A percentile compares a stretch with the other conserved stretches of the same genome.
These are phyloP conservation scores for Pisolithus thermaeus DNA, from an alignment of 1,284 basidiomycete species.

Conservation along the genomic window DNA sequence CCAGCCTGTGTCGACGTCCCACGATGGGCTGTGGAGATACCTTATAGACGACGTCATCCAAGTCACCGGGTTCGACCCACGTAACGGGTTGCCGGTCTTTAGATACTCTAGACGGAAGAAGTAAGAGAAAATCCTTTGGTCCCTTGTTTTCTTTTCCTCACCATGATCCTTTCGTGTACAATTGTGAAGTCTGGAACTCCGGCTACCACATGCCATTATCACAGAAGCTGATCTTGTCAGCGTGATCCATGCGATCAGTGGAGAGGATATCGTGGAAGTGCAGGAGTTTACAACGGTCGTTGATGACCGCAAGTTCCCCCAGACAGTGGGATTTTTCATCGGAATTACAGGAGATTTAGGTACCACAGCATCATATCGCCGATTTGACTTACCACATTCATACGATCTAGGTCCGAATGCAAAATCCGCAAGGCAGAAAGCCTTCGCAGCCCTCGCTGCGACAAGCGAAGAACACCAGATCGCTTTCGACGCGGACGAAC, in stretches of 20 bases:
- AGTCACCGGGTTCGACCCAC: slow-evolving; percentile 1
- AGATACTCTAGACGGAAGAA: slow-evolving; percentile 4
- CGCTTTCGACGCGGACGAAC: slow-evolving; percentile 1
- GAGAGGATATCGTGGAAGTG: slow-evolving; percentile 3
- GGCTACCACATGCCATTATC: neutral
- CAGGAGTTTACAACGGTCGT: slow-evolving; percentile 13
- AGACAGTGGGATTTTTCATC: slow-evolving; percentile 15
- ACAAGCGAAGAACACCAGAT: neutral
- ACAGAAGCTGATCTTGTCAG: slow-evolving; percentile 10
- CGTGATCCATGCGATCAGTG: slow-evolving; percentile 1
- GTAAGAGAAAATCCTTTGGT: neutral
- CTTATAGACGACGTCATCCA: neutral
- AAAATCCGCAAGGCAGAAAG: neutral
- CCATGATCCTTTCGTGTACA: too few relatives aligned
- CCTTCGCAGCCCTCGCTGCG: slow-evolving; percentile 10
- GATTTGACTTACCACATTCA: neutral
- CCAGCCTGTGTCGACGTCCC: neutral
- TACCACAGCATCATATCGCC: neutral
- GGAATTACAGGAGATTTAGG: slow-evolving; percentile 9
- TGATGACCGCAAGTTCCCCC: slow-evolving; percentile 8
- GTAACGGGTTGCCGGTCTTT: neutral
- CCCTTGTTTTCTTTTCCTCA: too few relatives aligned
- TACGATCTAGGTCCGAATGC: slow-evolving; percentile 6
- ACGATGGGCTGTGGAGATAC: neutral
- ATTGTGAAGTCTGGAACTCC: too few relatives aligned